Percentiles rank a stretch among this genome's conserved stretches.
Conservation (phyloP, 83 land plant species). For the Picea engelmannii region DNA sequence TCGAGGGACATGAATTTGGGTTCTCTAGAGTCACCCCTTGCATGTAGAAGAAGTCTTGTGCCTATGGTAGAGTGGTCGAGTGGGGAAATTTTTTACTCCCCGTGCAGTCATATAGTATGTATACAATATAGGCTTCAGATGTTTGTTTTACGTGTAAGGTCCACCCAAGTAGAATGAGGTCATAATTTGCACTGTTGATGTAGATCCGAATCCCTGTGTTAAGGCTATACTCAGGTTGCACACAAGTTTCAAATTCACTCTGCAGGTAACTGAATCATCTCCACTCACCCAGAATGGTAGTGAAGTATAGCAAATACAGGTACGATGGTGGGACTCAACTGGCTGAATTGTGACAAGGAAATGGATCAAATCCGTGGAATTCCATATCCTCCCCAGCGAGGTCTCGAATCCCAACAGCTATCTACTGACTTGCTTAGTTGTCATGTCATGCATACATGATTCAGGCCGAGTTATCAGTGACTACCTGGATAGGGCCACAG, state of each 20-base stretch:
- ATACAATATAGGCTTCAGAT: background rate
- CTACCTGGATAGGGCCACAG: background rate
- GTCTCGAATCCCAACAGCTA: no score
- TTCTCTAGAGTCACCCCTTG: no score
- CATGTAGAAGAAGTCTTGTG: background rate
- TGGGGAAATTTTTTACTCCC: background rate
- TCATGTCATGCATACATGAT: no score
- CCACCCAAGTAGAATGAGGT: background rate
- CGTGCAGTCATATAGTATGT: background rate
- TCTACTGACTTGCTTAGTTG: no score
- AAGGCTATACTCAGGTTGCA: background rate
- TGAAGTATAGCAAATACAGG: no score
- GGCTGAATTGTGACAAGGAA: no score
- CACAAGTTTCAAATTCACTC: background rate
- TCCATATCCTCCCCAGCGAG: no score
- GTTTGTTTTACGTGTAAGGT: background rate
- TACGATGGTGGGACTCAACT: no score
- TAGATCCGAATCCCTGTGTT: background rate
- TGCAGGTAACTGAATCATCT: background rate
- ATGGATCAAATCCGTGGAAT: no score
- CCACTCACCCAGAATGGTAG: no score
- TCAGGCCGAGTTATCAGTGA: background rate
- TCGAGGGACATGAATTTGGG: no score
- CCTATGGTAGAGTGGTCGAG: background rate
- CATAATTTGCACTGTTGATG: background rate